A percentile compares a stretch with the other conserved stretches of the same genome.
These are phyloP conservation scores for Oehlia diaphana DNA, from an alignment of 192 early-diverging fungal species.

Conservation along the genomic window DNA sequence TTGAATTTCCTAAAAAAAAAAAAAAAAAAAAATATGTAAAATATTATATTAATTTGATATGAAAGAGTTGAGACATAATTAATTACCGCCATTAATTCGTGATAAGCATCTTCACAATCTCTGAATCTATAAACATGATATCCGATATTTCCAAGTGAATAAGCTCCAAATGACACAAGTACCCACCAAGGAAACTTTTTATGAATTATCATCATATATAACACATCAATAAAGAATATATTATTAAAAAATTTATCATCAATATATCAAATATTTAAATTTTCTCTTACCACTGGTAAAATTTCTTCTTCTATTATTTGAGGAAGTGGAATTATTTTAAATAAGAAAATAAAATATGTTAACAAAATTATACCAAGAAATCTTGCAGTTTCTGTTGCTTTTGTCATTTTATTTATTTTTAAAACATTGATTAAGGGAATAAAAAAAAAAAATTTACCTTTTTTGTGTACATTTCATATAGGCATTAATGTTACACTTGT, in stretches of 20 bases:
- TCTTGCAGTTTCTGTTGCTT: not conserved
- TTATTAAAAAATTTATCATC: not conserved
- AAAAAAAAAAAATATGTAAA: not conserved
- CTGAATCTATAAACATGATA: constrained; percentile 85
- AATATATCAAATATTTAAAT: not conserved
- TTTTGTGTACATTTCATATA: not conserved
- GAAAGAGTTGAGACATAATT: not conserved
- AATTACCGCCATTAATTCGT: constrained; percentile 75
- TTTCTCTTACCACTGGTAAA: constrained; percentile 9
- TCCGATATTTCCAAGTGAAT: constrained; percentile 85
- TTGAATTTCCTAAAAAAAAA: constrained; percentile 17
- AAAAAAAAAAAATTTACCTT: too few species aligned
- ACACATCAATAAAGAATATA: not conserved
- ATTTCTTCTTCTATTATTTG: not conserved
- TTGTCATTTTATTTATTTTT: constrained; percentile 1
- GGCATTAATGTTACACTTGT: too few species aligned
- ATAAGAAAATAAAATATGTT: not conserved
- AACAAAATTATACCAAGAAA: not conserved
- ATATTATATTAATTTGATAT: too few species aligned
- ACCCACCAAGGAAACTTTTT: constrained; percentile 75
- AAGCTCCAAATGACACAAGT: constrained; percentile 84
- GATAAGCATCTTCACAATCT: constrained; percentile 89
- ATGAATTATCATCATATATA: not conserved
- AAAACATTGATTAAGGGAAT: too few species aligned
- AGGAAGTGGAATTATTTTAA: not conserved